Evolutionary conservation across 371 early-diverging fungal species (phyloP).

Genomic region (Syncephalastrum sp.): DNA sequence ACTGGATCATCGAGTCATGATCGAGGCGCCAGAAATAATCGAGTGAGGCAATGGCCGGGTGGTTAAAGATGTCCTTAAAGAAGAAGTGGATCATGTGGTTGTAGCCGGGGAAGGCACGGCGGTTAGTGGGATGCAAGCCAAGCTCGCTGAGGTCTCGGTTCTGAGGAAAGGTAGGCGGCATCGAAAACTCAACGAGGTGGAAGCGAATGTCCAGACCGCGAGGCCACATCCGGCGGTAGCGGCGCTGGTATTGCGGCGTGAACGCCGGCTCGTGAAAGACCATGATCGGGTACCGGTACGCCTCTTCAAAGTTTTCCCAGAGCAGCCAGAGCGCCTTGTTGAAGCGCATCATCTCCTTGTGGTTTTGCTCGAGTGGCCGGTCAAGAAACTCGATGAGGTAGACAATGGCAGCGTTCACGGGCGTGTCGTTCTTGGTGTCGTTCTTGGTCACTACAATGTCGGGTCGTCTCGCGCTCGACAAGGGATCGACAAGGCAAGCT

Average conservation of each 20-base stretch:
- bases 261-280: slow-evolving; percentile 20
- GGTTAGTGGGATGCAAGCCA: slow-evolving; percentile 16
- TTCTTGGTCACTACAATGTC: slow-evolving; percentile 7
- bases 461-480: slow-evolving; percentile 2
- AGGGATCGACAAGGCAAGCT: slow-evolving; percentile 11
- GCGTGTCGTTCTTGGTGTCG: slow-evolving; percentile 1
- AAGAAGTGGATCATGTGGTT: slow-evolving; percentile 26
- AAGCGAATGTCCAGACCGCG: slow-evolving; percentile 9
- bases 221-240: slow-evolving; percentile 18
- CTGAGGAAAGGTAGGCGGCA: slow-evolving; percentile 13
- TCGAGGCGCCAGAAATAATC: slow-evolving; percentile 24
- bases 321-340: slow-evolving; percentile 15
- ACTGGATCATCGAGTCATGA: slow-evolving; percentile 14
- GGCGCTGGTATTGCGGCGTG: slow-evolving; percentile 9
- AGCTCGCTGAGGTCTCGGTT: slow-evolving; percentile 7
- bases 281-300: slow-evolving; percentile 16
- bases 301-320: slow-evolving; percentile 17
- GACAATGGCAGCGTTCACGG: slow-evolving; percentile 19
- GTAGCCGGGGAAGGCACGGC: slow-evolving; percentile 22
- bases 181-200: slow-evolving; percentile 7
- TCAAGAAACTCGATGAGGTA: slow-evolving; percentile 20
- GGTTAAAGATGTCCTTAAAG: slow-evolving; percentile 15
- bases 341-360: slow-evolving; percentile 18
- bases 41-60: slow-evolving; percentile 9
- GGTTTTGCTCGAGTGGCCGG: slow-evolving; percentile 18